Percentiles rank a stretch among this genome's conserved stretches.
These are phyloP conservation scores for Triticum turgidum DNA, from an alignment of 176 grass and related monocot species.

Conservation along the genomic window DNA sequence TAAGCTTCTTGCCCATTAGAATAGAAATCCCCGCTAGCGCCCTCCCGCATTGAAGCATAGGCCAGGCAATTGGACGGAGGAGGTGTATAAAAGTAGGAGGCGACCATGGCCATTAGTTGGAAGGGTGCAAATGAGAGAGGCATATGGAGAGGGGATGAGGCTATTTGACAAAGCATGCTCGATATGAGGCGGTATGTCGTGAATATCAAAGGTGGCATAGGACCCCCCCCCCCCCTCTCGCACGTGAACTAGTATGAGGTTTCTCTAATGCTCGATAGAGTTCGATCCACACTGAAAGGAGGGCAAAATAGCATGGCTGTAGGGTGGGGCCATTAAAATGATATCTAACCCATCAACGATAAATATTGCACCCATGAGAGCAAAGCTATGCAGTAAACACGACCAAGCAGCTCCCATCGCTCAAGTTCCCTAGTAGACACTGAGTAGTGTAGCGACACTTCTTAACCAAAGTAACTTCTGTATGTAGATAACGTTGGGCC, in stretches of 20 bases:
- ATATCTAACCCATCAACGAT: background rate
- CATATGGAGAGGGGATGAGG: background rate
- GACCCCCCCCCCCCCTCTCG: too few relatives aligned
- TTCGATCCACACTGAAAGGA: background rate
- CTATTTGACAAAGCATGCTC: background rate
- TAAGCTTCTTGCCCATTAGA: background rate
- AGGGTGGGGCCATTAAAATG: background rate
- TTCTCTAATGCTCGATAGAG: background rate
- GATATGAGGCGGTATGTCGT: background rate
- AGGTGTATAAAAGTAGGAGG: background rate
- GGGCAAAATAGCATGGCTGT: too few relatives aligned
- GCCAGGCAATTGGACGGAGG: background rate
- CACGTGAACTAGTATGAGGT: background rate
- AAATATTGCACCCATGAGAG: background rate
- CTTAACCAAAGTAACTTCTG: background rate
- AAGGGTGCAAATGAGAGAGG: background rate
- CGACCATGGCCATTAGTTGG: background rate
- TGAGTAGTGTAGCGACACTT: background rate
- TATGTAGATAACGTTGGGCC: background rate
- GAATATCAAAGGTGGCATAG: background rate
- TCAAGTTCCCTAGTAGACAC: background rate
- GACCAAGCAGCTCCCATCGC: background rate
- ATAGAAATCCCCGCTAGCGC: background rate
- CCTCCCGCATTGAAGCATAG: background rate
- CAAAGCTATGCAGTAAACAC: background rate